phyloP scores from a whole-genome alignment of 768 basidiomycete species.

The Hortiboletus campestris region DNA sequence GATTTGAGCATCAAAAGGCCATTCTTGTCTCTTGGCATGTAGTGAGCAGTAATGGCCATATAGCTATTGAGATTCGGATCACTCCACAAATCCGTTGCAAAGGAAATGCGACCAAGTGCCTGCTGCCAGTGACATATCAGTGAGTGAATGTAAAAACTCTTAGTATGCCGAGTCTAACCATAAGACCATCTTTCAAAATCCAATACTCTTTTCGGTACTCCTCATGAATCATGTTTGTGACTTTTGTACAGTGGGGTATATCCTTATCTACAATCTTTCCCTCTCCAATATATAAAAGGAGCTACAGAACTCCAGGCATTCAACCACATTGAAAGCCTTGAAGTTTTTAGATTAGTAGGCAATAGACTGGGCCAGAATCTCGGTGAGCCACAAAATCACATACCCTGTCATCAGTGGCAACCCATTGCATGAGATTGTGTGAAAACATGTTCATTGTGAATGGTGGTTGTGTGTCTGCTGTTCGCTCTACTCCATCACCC shows the following conservation, averaged over 20 bases:
- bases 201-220: not conserved
- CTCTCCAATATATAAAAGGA: not conserved
- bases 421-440: not conserved
- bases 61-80: not conserved
- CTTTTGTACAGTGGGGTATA: not conserved
- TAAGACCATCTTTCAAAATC: not conserved
- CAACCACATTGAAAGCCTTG: not conserved
- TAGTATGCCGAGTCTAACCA: not conserved
- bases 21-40: not conserved
- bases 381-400: not conserved
- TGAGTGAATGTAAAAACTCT: not conserved
- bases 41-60: conserved; percentile 6
- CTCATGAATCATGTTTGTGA: not conserved
- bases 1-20: not conserved
- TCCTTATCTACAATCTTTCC: not conserved
- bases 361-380: no score
- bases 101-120: not conserved
- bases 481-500: not conserved
- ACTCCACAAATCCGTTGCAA: conserved; percentile 3
- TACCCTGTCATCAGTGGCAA: not conserved
- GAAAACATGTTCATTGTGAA: not conserved
- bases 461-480: not conserved
- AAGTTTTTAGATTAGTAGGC: no score
- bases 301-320: not conserved
- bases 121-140: not conserved